A percentile compares a stretch with the other conserved stretches of the same genome.
These are phyloP conservation scores for Solanum infundibuliforme DNA, from an alignment of 257 asterid species.

Conservation along the genomic window DNA sequence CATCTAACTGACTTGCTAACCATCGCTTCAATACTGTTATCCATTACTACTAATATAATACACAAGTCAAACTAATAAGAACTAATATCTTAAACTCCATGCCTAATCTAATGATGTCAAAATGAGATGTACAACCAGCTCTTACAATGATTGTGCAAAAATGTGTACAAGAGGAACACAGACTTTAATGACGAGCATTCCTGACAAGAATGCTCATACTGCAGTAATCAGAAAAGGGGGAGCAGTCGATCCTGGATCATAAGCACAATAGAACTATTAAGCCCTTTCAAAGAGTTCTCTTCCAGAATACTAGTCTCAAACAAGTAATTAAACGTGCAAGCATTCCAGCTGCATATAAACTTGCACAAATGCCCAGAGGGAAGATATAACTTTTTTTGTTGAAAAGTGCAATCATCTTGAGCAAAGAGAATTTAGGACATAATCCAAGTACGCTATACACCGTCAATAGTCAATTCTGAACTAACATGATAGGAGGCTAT, in stretches of 20 bases:
- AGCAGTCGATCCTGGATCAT: background rate
- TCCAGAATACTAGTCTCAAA: background rate
- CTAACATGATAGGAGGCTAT: constrained; percentile 10
- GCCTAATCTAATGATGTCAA: background rate
- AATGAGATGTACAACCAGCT: background rate
- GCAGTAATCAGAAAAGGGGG: background rate
- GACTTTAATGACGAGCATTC: background rate
- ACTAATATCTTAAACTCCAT: background rate
- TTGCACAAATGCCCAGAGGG: background rate
- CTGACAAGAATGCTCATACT: background rate
- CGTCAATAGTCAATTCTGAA: background rate
- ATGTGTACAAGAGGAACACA: background rate
- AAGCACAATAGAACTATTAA: background rate
- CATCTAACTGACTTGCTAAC: background rate
- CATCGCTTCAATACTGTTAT: background rate
- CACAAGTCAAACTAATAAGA: background rate
- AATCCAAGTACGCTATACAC: background rate
- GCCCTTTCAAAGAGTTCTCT: background rate
- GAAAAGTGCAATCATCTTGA: background rate
- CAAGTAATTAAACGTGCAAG: background rate
- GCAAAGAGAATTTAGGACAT: background rate
- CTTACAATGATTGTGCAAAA: background rate
- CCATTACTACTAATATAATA: background rate
- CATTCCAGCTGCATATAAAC: background rate
- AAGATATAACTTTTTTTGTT: background rate